Evolutionary conservation across 768 basidiomycete genomes (phyloP), one percentile per base, ranked within the genome.

Genomic region (Trametes coccinea): DNA sequence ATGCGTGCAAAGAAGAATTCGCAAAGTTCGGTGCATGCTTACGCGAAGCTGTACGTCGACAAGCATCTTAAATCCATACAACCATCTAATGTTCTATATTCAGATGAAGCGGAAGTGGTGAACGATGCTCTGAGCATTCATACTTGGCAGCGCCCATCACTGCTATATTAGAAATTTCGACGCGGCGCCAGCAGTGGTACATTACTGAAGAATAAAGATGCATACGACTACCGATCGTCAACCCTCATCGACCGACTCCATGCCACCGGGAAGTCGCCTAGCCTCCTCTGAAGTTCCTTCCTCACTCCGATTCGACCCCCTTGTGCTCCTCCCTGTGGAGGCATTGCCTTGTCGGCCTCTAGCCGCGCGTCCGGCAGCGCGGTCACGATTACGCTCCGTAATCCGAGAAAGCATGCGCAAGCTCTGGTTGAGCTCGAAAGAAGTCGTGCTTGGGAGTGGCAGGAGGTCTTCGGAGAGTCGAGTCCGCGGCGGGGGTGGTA

Each of bases 1-100:
- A 92, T 67, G 83, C 86, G 67, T 99, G 96, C 77, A 84, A 84
- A 53, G 82, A 83, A 2, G 93, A 98, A 74, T 98, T 97, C 63
- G 79, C 79, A 11, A 84, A 84, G 64, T 99, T 98, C 74, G 89
- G 87, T 43, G 78, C 82, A 34, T 99, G 96, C 73, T 75, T 99
- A 34, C 85, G 86, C 49, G 78, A 84, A 65, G 87, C 87, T 56
- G 96, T 97, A 75, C 60, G 88, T 76, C 16, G 88, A 75, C 16
- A 34, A 34, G 33, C 39, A 40, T 29, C 31, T 13, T 41, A 43
- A 43, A n/a, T 43, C 3, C 27, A 22, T 13, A 9, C 17, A 16
- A 11, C 59, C 67, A 16, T 50, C 44, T 50, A 54, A 53, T 40
- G 53, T 49, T 7, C 13, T 8, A n/a, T 53, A 7, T 44, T 10